These are phyloP conservation scores for Emericellopsis atlantica DNA, from an alignment of 2,329 filamentous ascomycete genomes.

Conservation along the genomic window DNA sequence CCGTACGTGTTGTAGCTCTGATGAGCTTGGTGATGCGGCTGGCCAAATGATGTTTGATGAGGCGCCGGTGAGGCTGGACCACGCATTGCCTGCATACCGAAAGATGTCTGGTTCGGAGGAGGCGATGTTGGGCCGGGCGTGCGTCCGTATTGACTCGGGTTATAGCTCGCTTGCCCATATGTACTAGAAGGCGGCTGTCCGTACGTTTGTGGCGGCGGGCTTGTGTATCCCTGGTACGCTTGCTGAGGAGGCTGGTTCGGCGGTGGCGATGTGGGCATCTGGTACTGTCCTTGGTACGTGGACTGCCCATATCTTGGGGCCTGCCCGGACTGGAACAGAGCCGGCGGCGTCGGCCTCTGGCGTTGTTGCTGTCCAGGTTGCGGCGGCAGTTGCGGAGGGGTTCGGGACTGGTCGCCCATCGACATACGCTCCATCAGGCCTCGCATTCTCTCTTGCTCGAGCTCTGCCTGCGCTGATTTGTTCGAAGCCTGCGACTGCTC, in stretches of 20 bases:
- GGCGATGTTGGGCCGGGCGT: constrained; percentile 47
- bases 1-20: constrained; percentile 14
- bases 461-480: constrained; percentile 52
- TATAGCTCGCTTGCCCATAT: constrained; percentile 27
- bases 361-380: constrained; percentile 5
- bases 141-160: constrained; percentile 45
- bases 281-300: constrained; percentile 45
- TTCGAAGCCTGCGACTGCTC: constrained; percentile 61
- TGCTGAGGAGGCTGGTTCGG: constrained; percentile 29
- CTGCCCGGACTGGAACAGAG: constrained; percentile 34
- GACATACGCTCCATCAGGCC: constrained; percentile 94
- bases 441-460: constrained; percentile 76
- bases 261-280: constrained; percentile 43
- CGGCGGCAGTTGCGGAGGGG: constrained; percentile 15
- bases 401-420: constrained; percentile 47
- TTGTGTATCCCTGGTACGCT: constrained; percentile 27
- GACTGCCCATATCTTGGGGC: constrained; percentile 36
- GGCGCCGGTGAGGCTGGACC: constrained; percentile 34
- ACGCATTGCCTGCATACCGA: constrained; percentile 21
- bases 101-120: constrained; percentile 43
- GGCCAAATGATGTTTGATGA: constrained; percentile 36
- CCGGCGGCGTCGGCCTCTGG: constrained; percentile 20
- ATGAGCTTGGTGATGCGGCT: constrained; percentile 13
- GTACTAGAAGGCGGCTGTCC: constrained; percentile 17
- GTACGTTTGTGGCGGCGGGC: constrained; percentile 28